Conservation (phyloP, 257 asterid species). For the Lycium barbarum region DNA sequence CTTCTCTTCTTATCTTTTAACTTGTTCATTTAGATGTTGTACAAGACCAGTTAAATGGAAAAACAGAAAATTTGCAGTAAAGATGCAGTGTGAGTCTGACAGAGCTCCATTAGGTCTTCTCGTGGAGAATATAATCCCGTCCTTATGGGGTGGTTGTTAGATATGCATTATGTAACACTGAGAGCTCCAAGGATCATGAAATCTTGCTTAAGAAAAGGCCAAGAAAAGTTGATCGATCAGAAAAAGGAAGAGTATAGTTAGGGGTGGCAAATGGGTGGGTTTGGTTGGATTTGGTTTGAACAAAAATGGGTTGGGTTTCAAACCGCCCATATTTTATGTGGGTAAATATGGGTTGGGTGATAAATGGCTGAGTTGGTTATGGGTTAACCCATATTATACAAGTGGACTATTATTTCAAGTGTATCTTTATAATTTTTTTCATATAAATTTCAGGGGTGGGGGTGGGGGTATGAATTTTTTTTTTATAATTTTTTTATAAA, state of each 20-base stretch:
- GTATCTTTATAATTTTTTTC: no score
- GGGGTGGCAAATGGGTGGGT: no score
- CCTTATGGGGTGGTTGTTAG: not conserved
- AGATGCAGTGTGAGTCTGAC: slow-evolving; percentile 19
- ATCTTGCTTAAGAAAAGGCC: not conserved
- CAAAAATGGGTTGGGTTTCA: no score
- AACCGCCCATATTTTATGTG: no score
- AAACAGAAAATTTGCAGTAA: slow-evolving; percentile 3
- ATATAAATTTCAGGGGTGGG: no score
- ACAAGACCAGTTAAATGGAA: slow-evolving; percentile 19
- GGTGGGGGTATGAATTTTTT: no score
- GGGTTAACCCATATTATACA: no score
- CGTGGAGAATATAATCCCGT: slow-evolving; percentile 17
- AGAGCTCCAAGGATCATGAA: not conserved
- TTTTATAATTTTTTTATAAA: no score
- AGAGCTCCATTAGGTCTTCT: not conserved
- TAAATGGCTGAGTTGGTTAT: no score
- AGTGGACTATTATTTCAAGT: no score
- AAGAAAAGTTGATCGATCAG: not conserved
- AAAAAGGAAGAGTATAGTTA: slow-evolving; percentile 23
- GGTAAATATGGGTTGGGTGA: no score
- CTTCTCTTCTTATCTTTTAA: slow-evolving; percentile 1
- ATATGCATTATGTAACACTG: slow-evolving; percentile 21
- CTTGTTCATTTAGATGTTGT: slow-evolving; percentile 28
- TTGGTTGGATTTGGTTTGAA: no score